Evolutionary conservation across 805 yeast species (phyloP).

Genomic region (Tetrapisispora taiwanensis): DNA sequence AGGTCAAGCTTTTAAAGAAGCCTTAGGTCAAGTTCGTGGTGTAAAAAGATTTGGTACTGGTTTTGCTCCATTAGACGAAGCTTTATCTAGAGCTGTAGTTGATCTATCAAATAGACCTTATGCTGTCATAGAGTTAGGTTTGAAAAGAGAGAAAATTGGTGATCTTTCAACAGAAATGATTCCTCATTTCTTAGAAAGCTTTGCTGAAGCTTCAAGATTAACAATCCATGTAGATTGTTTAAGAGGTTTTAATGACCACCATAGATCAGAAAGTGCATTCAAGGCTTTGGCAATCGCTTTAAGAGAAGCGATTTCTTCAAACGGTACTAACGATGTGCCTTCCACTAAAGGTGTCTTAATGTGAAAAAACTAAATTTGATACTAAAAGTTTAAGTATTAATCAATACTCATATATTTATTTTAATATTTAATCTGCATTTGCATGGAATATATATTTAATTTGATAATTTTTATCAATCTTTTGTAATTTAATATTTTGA

Average conservation of each 20-base stretch:
- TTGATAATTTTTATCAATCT: too few species aligned
- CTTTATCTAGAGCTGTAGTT: constrained; percentile 89
- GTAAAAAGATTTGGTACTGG: constrained; percentile 88
- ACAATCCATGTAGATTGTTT: constrained; percentile 92
- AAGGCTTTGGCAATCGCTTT: constrained; percentile 92
- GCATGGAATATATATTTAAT: too few species aligned
- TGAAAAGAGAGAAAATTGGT: constrained; percentile 88
- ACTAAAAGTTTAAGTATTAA: neutral
- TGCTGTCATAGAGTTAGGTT: constrained; percentile 81
- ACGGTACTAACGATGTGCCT: constrained; percentile 87
- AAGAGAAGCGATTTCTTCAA: constrained; percentile 70
- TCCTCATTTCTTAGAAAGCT: constrained; percentile 91
- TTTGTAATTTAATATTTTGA: neutral
- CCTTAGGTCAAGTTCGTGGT: constrained; percentile 82
- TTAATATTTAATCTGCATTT: neutral
- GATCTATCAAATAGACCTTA: constrained; percentile 89
- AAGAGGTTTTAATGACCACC: constrained; percentile 92
- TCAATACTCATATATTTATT: neutral
- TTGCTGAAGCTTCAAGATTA: constrained; percentile 84
- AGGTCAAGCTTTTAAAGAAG: constrained; percentile 81
- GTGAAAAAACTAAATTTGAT: constrained; percentile 20
- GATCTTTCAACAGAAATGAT: constrained; percentile 92
- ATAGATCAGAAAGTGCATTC: constrained; percentile 91
- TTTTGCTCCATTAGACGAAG: constrained; percentile 95
- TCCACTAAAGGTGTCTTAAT: constrained; percentile 92